Evolutionary conservation across 169 alveolate genomes (phyloP).

Genomic region (Plasmodium berghei): DNA sequence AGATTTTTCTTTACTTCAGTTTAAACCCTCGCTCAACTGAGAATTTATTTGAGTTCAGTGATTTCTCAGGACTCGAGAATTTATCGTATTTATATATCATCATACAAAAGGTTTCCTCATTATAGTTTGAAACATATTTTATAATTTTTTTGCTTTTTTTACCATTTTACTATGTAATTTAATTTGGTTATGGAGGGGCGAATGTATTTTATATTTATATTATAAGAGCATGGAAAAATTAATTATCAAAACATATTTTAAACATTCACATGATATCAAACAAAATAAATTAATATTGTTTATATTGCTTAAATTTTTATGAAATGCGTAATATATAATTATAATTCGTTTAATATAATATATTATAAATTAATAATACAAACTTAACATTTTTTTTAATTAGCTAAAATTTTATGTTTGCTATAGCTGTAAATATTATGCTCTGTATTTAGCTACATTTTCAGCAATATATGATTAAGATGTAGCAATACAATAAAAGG

Average conservation of each 20-base stretch:
- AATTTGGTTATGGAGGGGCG: not conserved
- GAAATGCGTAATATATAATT: no score
- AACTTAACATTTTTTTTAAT: no score
- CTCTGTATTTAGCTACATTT: no score
- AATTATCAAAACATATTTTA: not conserved
- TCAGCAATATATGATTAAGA: no score
- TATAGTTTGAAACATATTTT: not conserved
- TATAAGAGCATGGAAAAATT: not conserved
- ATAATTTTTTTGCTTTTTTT: no score
- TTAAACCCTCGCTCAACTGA: constrained; percentile 75
- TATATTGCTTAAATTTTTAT: no score
- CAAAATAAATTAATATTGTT: no score
- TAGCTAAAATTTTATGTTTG: no score
- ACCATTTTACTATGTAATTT: not conserved
- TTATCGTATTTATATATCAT: constrained; percentile 59
- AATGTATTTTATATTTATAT: not conserved
- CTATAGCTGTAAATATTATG: no score
- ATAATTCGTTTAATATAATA: no score
- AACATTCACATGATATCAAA: not conserved
- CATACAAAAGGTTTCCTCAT: constrained; percentile 14
- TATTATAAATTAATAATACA: no score
- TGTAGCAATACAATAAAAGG: no score
- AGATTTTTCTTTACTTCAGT: constrained; percentile 48
- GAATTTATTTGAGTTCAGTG: constrained; percentile 62
- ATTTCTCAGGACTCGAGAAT: constrained; percentile 75